A percentile compares a stretch with the other conserved stretches of the same genome.
Evolutionary conservation across 1,284 basidiomycete species (phyloP).

Genomic region (Melampsora larici-populina): DNA sequence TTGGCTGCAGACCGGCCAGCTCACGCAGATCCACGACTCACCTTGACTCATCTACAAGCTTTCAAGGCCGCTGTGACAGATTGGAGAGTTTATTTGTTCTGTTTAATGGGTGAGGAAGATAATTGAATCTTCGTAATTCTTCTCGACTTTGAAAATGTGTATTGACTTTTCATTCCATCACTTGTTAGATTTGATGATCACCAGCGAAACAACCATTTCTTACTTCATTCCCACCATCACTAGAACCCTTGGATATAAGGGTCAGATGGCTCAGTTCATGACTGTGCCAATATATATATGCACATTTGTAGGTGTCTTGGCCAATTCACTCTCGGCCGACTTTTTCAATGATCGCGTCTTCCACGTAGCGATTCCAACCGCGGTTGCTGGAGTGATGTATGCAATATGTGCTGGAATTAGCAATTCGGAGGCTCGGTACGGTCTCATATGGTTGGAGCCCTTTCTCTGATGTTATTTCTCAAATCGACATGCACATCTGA

Average conservation of each 20-base stretch:
- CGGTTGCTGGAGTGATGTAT: conserved; percentile 23
- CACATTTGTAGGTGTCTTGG: conserved; percentile 54
- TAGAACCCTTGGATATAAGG: conserved; percentile 54
- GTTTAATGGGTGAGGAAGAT: conserved; percentile 51
- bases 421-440: conserved; percentile 5
- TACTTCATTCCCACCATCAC: conserved; percentile 58
- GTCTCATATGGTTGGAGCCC: conserved; percentile 19
- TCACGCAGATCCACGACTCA: neutral
- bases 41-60: conserved; percentile 49
- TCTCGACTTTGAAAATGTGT: neutral
- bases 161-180: neutral
- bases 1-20: conserved; percentile 54
- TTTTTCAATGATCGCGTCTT: conserved; percentile 23
- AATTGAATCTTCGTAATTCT: neutral
- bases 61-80: conserved; percentile 52
- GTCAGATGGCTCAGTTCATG: conserved; percentile 56
- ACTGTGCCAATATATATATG: conserved; percentile 57
- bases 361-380: conserved; percentile 13
- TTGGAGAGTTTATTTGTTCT: conserved; percentile 52
- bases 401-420: conserved; percentile 14
- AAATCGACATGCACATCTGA: neutral
- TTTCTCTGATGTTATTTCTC: neutral
- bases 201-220: conserved; percentile 57
- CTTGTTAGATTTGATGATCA: conserved; percentile 15
- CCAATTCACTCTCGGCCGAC: conserved; percentile 50